Conservation (phyloP, 2,329 filamentous ascomycete genomes). For the Fusarium musae region DNA sequence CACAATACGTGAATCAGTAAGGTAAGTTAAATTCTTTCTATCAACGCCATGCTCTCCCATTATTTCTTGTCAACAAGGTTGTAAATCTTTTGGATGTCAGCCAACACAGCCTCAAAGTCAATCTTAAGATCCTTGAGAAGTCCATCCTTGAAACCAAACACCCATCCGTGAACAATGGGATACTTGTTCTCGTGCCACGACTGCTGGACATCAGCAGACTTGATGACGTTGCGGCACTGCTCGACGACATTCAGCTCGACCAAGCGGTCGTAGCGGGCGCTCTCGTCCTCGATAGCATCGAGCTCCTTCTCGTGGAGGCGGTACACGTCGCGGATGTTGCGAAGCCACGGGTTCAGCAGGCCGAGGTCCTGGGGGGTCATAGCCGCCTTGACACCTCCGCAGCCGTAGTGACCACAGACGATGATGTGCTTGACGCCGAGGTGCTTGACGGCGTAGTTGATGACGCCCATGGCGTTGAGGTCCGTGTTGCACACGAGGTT, state of each 20-base stretch:
- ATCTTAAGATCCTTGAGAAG: slow-evolving; percentile 73
- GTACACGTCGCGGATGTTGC: slow-evolving; percentile 80
- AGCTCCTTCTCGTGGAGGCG: slow-evolving; percentile 77
- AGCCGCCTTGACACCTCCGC: slow-evolving; percentile 80
- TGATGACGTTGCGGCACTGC: slow-evolving; percentile 81
- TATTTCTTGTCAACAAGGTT: slow-evolving; percentile 57
- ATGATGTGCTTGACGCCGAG: slow-evolving; percentile 85
- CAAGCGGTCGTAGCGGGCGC: slow-evolving; percentile 73
- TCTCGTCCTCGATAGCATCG: slow-evolving; percentile 68
- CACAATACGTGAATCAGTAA: neutral
- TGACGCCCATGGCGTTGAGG: slow-evolving; percentile 81
- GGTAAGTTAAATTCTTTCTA: slow-evolving; percentile 24
- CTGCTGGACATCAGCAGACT: slow-evolving; percentile 83
- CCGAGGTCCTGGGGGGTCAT: slow-evolving; percentile 77
- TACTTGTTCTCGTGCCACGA: slow-evolving; percentile 70
- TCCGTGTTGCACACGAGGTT: slow-evolving; percentile 86
- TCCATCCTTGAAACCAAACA: slow-evolving; percentile 76
- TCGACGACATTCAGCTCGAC: slow-evolving; percentile 86
- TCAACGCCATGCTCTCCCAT: slow-evolving; percentile 12
- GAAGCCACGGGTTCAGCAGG: slow-evolving; percentile 77
- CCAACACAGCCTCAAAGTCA: slow-evolving; percentile 67
- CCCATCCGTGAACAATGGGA: slow-evolving; percentile 79
- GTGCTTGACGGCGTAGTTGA: slow-evolving; percentile 86
- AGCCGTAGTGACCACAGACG: slow-evolving; percentile 83
- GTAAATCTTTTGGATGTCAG: slow-evolving; percentile 73